Conservation (phyloP, 1,284 basidiomycete genomes). For the Pyrrhoderma noxium region DNA sequence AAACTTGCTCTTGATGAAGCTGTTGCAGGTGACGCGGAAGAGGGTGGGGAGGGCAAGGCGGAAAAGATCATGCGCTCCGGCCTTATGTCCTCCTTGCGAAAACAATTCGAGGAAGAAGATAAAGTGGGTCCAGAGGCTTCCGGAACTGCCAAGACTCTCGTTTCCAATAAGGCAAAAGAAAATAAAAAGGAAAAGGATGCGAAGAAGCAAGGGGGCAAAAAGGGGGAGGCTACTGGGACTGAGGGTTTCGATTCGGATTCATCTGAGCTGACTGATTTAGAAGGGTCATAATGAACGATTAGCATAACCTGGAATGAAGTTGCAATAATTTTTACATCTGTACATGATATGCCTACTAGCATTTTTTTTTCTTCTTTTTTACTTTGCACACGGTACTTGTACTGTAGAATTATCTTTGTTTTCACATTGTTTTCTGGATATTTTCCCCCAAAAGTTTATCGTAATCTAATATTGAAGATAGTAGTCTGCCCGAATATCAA, state of each 20-base stretch:
- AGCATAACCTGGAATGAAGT: neutral
- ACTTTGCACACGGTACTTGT: neutral
- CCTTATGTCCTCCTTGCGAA: slow-evolving; percentile 71
- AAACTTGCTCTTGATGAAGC: slow-evolving; percentile 90
- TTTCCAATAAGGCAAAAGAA: neutral
- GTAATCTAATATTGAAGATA: no score
- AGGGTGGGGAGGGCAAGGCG: slow-evolving; percentile 52
- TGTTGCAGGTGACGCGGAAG: slow-evolving; percentile 70
- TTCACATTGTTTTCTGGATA: neutral
- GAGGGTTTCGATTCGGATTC: slow-evolving; percentile 10
- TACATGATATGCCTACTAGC: neutral
- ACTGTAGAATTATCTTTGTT: neutral
- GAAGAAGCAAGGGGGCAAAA: slow-evolving; percentile 1
- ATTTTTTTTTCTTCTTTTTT: neutral
- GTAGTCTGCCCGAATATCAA: neutral
- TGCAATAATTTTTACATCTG: neutral
- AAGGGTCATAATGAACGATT: slow-evolving; percentile 2
- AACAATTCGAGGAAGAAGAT: slow-evolving; percentile 50
- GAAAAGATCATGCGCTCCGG: slow-evolving; percentile 79
- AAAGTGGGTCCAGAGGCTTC: slow-evolving; percentile 14
- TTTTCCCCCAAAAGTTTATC: no score
- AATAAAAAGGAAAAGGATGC: neutral
- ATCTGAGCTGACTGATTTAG: slow-evolving; percentile 17
- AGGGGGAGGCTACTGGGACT: neutral
- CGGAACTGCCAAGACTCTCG: neutral